Evolutionary conservation across 2,329 filamentous ascomycete genomes (phyloP), one percentile per base, ranked within the genome.

Genomic region (Ambrosiella cleistominuta): DNA sequence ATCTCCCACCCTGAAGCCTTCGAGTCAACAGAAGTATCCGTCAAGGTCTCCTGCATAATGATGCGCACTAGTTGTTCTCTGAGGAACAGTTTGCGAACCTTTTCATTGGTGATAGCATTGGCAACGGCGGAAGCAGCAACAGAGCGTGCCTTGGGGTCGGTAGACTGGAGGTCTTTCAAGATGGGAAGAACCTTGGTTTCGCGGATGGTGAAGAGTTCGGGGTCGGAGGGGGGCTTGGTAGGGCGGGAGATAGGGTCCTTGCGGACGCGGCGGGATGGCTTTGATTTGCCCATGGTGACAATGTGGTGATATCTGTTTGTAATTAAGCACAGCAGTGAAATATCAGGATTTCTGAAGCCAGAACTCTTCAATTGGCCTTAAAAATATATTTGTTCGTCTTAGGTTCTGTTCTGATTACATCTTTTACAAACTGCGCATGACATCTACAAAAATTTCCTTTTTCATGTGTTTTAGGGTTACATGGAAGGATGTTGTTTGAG

Each of bases 1-100:
- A 85, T 82, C 11, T 78, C 76, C 82, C 82, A 86, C n/a, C 80
- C 82, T 17, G 81, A 79, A 49, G 80, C 78, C 53, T 79, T 74
- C 63, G 79, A 80, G 68, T 85, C 81, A 56, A 83, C 70, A 59
- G 74, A 79, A 42, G 75, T 70, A 65, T 86, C 82, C 27, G 79
- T 81, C 58, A 85, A 69, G 37, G 80, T 83, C 70, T 84, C 78
- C 38, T 75, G 80, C 61, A 85, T 73, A 49, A 86, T 67, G 56
- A 78, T 77, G 63, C 75, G 76, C 49, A 85, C 80, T 62, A 86
- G 73, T 67, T 83, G 79, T 68, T 86, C 82, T 19, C 81, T 73
- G 61, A 85, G 70, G 19, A 86, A 73, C 58, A 86, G 67, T 68
- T 84, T 85, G 62, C 82, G 75, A 64, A 79, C 83, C 63, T 73